phyloP scores from a whole-genome alignment of 257 asterid genomes.

The Hygrophila difformis region DNA sequence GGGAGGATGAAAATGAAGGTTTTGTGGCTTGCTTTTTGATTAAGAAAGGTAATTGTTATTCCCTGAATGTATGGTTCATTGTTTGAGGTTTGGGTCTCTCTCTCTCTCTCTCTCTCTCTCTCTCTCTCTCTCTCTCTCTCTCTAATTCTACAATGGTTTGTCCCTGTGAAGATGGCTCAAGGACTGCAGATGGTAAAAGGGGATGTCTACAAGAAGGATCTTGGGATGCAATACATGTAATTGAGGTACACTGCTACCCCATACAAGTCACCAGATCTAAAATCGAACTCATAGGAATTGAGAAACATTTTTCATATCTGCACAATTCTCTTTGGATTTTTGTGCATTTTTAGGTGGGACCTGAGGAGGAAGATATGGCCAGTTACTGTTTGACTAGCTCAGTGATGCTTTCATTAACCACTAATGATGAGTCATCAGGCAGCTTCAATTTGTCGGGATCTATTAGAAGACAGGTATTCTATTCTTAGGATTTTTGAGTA shows the following conservation, averaged over 20 bases:
- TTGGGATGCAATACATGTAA: conserved; percentile 99
- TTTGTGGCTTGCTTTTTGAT: conserved; percentile 90
- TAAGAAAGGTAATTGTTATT: conserved; percentile 55
- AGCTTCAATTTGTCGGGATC: conserved; percentile 92
- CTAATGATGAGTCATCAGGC: conserved; percentile 76
- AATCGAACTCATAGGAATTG: conserved; percentile 5
- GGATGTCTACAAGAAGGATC: conserved; percentile 92
- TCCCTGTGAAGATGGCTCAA: conserved; percentile 69
- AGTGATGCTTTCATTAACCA: conserved; percentile 90
- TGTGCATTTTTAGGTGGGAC: conserved; percentile 48
- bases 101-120: too few relatives aligned
- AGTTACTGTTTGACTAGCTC: conserved; percentile 89
- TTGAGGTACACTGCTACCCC: conserved; percentile 50
- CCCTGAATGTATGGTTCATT: neutral
- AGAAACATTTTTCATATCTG: conserved; percentile 9
- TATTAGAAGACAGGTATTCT: conserved; percentile 87
- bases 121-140: conserved; percentile 1
- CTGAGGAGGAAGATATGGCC: conserved; percentile 70
- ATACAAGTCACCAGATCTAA: neutral
- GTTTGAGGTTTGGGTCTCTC: too few relatives aligned
- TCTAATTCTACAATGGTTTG: conserved; percentile 17
- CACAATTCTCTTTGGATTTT: conserved; percentile 5
- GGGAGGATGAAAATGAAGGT: conserved; percentile 87
- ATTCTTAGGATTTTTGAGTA: neutral
- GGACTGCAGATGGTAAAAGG: conserved; percentile 75